Base-by-base conservation (phyloP, 2,329 filamentous ascomycete genomes). In the Orbilia brochopaga region DNA sequence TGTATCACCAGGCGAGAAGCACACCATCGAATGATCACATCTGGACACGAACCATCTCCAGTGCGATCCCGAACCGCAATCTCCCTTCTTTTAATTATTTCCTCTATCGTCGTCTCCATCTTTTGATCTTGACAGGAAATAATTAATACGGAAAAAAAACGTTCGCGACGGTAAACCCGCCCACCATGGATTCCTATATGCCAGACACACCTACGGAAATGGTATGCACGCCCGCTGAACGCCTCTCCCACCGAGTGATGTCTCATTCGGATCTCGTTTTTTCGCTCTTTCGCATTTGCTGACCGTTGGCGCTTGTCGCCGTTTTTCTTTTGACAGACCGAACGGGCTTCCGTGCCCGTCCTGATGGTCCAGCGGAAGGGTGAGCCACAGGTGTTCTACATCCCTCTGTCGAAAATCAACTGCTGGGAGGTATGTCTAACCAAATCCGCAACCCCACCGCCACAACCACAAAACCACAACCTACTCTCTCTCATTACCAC, bases 31-130 rank as follows among this genome's bases (percentile, higher is more conserved):
- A 72, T 65, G 67, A 70, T 60, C 66, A 70, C 66, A 55, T 40
- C 59, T 58, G 59, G 55, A 65, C 60, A 55, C 48, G 61, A 61
- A 60, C 60, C 44, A 60, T 54, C 55, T 67, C 67, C 56, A 72
- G 93, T 97, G 80, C 92, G 92, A 2, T 92, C 92, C n/a, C 77
- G 96, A 97, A 96, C 97, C 92, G 91, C 92, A 13, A 94, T 91
- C 4, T 95, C 90, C n/a, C 35, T 88, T 96, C 78, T 85, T 97
- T n/a, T n/a, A n/a, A n/a, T n/a, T 73, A 95, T 97, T 77, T 84
- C 97, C 35, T 40, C 51, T 60, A 44, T 65, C 46, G 61, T 54
- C 60, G 61, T 54, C 60, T 44, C 19, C 60, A n/a, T 54, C 11
- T 19, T 42, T 13, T n/a, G n/a, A n/a, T 6, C n/a, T 4, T 21